Evolutionary conservation across 306 rosid genomes (phyloP).

Genomic region (Sphenostylis stenocarpa): DNA sequence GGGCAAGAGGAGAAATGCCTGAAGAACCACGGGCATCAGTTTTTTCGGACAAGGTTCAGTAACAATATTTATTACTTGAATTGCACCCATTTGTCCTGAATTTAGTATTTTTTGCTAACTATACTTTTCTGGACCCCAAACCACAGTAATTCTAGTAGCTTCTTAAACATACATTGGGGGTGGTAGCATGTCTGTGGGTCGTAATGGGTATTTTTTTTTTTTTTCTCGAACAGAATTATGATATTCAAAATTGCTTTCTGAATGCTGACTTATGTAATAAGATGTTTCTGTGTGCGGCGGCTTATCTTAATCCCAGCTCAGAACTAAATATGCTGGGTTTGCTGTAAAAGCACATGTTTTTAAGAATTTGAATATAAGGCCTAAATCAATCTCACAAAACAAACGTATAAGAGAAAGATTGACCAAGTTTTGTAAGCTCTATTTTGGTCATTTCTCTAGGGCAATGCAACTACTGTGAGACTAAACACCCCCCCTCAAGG

Average conservation of each 20-base stretch:
- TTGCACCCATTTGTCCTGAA: slow-evolving; percentile 9
- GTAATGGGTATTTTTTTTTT: background rate
- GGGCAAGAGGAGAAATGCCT: slow-evolving; percentile 70
- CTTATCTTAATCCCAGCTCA: background rate
- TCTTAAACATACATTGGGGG: background rate
- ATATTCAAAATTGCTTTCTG: background rate
- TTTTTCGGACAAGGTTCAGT: slow-evolving; percentile 67
- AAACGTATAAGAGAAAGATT: too few species aligned
- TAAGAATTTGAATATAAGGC: background rate
- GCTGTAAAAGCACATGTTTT: background rate
- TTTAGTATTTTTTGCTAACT: slow-evolving; percentile 26
- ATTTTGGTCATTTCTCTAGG: too few species aligned
- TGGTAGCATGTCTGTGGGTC: background rate
- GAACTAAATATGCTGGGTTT: background rate
- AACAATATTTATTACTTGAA: slow-evolving; percentile 9
- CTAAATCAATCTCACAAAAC: background rate
- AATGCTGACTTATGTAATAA: background rate
- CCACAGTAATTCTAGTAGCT: slow-evolving; percentile 17
- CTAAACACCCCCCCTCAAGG: background rate
- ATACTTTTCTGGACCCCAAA: background rate
- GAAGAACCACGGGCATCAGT: slow-evolving; percentile 52
- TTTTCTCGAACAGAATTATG: background rate
- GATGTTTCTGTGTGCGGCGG: background rate
- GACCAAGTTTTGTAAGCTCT: too few species aligned
- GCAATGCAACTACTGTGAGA: background rate